Evolutionary conservation across 75 land plant genomes (phyloP).

Genomic region (Picea glauca): DNA sequence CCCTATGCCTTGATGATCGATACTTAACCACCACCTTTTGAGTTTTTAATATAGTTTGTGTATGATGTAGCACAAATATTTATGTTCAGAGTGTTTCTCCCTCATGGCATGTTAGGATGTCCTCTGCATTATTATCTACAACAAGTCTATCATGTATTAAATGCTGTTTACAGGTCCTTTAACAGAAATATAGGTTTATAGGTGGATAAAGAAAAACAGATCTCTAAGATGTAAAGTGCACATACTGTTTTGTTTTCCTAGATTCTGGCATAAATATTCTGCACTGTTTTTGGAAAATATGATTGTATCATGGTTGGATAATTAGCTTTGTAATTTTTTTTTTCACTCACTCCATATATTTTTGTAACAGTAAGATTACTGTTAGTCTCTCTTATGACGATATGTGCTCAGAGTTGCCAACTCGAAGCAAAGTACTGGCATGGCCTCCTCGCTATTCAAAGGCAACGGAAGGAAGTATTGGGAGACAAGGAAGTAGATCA

Average conservation of each 20-base stretch:
- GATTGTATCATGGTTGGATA: neutral
- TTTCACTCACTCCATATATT: neutral
- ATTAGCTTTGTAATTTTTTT: neutral
- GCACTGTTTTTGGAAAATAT: neutral
- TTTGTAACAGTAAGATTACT: conserved; percentile 54
- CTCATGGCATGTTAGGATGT: too few species aligned
- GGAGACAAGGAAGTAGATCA: conserved; percentile 24
- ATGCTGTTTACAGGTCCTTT: too few species aligned
- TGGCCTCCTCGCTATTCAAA: conserved; percentile 60
- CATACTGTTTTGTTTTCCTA: too few species aligned
- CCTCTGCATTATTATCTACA: too few species aligned
- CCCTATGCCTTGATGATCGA: neutral
- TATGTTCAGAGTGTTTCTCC: too few species aligned
- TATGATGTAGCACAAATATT: too few species aligned
- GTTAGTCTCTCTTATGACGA: conserved; percentile 68
- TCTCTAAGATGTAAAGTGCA: too few species aligned
- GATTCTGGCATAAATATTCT: neutral
- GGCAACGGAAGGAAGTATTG: conserved; percentile 8
- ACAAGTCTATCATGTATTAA: too few species aligned
- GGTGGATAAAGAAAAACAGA: too few species aligned
- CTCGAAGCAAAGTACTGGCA: conserved; percentile 54
- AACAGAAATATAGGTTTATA: too few species aligned
- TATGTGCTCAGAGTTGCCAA: conserved; percentile 57
- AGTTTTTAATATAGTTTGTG: too few species aligned
- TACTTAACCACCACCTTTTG: neutral